Base-by-base conservation (phyloP, 345 rosid genomes). In the Gossypium raimondii region DNA sequence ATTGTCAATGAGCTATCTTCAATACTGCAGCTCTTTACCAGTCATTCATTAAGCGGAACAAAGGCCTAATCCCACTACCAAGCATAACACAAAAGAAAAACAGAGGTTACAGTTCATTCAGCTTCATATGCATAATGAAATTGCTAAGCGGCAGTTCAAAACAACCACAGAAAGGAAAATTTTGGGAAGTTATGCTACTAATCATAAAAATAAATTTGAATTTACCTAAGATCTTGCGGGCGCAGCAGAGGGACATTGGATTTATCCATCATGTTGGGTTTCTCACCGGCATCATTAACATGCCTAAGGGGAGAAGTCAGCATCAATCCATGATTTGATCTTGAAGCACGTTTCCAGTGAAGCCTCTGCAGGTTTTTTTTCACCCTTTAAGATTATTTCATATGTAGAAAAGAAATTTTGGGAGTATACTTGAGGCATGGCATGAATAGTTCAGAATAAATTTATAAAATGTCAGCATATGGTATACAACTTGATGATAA, bases 331-430 rank as follows among this genome's bases (percentile, higher is more conserved):
- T 77, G 93, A 29, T 75, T 86, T 64, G 90, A 84, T 83, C 91
- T 93, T 2, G 98, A 87, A 80, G 98, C 92, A 69, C 88, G 92
- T 74, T 91, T 93, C 98, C 98, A 91, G 59, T 93, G 91, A 78
- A 93, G 95, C 88, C 98, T 89, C 98, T 93, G 83, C 79, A 85
- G 52, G 0, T 61, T 17, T 24, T 59, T 34, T 12, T 25, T 27
- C 13, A 51, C 67, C 56, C 63, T 45, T 52, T 64, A 7, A 55
- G 63, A 53, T 70, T 60, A 11, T 11, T 53, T 73, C 25, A 74
- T 74, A 56, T 20, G 9, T 11, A 70, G 51, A 14, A 22, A 25
- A 45, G 55, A 67, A 59, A 43, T 38, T 22, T 17, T 9, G 9
- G 60, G 74, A 27, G n/a, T 11, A 60, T 14, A 65, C 47, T 1